These are phyloP conservation scores for Fusarium nygamai DNA, from an alignment of 2,329 filamentous ascomycete species.

Conservation along the genomic window DNA sequence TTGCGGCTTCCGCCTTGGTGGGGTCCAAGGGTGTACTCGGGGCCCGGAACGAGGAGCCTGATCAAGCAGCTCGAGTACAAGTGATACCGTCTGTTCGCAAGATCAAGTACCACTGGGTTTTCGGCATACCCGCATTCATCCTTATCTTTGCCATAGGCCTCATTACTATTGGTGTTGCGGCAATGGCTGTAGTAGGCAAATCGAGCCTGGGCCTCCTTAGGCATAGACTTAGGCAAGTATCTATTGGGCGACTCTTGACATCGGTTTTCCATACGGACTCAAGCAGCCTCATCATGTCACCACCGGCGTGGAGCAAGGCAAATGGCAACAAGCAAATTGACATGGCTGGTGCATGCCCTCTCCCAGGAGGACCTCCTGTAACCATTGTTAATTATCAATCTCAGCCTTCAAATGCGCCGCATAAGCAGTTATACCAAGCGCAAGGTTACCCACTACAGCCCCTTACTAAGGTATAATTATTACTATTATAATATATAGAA, in stretches of 20 bases:
- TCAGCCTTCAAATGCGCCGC: neutral
- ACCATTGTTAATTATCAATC: neutral
- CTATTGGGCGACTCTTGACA: slow-evolving; percentile 30
- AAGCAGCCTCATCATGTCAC: slow-evolving; percentile 24
- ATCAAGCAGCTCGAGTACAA: slow-evolving; percentile 10
- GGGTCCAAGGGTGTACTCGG: slow-evolving; percentile 35
- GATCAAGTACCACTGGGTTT: slow-evolving; percentile 33
- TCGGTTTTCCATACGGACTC: slow-evolving; percentile 24
- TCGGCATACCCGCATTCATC: slow-evolving; percentile 35
- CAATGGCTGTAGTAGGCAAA: neutral
- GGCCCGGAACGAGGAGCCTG: slow-evolving; percentile 17
- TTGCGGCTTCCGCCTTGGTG: slow-evolving; percentile 36
- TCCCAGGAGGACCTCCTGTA: neutral
- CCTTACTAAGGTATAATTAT: neutral
- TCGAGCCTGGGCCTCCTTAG: slow-evolving; percentile 18
- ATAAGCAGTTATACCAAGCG: neutral
- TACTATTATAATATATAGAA: no score
- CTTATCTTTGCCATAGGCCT: slow-evolving; percentile 4
- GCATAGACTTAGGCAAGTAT: slow-evolving; percentile 28
- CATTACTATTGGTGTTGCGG: neutral
- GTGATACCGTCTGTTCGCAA: slow-evolving; percentile 27
- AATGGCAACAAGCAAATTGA: slow-evolving; percentile 18
- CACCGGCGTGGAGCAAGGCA: slow-evolving; percentile 19
- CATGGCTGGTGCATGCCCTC: neutral
- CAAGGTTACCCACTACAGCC: neutral